phyloP scores from a whole-genome alignment of 192 early-diverging fungal genomes.

The Backusella westeae region DNA sequence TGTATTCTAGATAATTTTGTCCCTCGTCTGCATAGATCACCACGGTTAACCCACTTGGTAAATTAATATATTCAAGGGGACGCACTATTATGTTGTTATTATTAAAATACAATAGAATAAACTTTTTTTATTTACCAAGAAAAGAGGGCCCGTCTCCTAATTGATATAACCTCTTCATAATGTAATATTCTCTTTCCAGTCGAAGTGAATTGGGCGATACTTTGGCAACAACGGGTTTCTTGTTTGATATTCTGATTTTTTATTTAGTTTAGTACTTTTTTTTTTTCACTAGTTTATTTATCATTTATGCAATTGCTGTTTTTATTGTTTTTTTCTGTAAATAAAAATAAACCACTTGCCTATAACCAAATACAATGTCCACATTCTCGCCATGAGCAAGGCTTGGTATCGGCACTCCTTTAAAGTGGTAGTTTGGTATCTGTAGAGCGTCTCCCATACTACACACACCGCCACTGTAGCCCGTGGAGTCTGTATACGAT shows the following conservation, averaged over 20 bases:
- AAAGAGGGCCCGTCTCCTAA: conserved; percentile 24
- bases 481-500: conserved; percentile 21
- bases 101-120: background rate
- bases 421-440: conserved; percentile 31
- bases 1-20: conserved; percentile 10
- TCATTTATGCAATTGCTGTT: background rate
- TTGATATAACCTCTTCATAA: conserved; percentile 25
- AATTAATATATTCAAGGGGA: conserved; percentile 25
- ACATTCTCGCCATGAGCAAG: conserved; percentile 25
- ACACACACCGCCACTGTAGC: background rate
- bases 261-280: background rate
- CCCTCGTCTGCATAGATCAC: conserved; percentile 29
- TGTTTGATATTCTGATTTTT: conserved; percentile 22
- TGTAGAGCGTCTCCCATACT: conserved; percentile 14
- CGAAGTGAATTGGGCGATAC: conserved; percentile 25
- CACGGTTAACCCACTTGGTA: conserved; percentile 23
- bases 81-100: conserved; percentile 7
- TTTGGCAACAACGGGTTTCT: conserved; percentile 32
- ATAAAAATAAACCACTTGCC: background rate
- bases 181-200: conserved; percentile 33
- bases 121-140: conserved; percentile 21
- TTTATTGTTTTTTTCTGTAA: background rate
- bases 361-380: conserved; percentile 25
- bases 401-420: conserved; percentile 16
- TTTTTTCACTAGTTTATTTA: background rate